Base-by-base conservation (phyloP, 176 grass and related monocot species). In the Dactylis glomerata region DNA sequence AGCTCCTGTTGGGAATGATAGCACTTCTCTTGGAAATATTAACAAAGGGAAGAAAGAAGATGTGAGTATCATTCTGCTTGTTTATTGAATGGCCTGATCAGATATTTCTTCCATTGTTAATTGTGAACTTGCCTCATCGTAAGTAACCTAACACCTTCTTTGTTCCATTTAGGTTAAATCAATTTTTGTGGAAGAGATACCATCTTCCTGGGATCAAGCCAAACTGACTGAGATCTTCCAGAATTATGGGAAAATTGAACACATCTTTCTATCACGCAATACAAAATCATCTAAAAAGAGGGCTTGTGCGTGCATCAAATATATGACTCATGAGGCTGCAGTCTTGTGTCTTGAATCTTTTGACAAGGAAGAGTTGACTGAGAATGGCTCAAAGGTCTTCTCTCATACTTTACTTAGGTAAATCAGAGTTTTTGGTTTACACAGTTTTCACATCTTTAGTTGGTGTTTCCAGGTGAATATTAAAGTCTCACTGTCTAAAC, bases 251-350 rank as follows among this genome's bases (percentile, higher is more conserved):
- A 68, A 85, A 41, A 83, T 96, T 1, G 86, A 92, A 58, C 58
- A 79, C 40, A 55, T 92, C 66, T 84, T 87, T 68, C 90, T 91
- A 40, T 74, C 93, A 55, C 73, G 88, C 19, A 81, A 92, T 88
- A 77, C 91, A 44, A 77, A 30, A 4, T 76, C 83, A 77, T 63
- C 90, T 71, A 81, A 91, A 82, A 91, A 91, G 75, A 92, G 72
- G 71, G 90, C 87, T 37, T 87, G 87, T 92, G 88, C 88, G 46
- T 96, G 91, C 76, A 85, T 91, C 82, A 72, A 96, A 78, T 96
- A 85, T 76, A 81, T 73, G 38, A 89, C 73, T 82, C 86, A 78
- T 73, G 93, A 92, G 81, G 88, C 86, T 85, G 93, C 93, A 84
- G 30, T 89, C 65, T 87, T 80, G 54, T 95, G 91, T 82, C 67